Percentiles rank a stretch among this genome's conserved stretches.
Evolutionary conservation across 768 basidiomycete genomes (phyloP).

Genomic region (Suillus bovinus): DNA sequence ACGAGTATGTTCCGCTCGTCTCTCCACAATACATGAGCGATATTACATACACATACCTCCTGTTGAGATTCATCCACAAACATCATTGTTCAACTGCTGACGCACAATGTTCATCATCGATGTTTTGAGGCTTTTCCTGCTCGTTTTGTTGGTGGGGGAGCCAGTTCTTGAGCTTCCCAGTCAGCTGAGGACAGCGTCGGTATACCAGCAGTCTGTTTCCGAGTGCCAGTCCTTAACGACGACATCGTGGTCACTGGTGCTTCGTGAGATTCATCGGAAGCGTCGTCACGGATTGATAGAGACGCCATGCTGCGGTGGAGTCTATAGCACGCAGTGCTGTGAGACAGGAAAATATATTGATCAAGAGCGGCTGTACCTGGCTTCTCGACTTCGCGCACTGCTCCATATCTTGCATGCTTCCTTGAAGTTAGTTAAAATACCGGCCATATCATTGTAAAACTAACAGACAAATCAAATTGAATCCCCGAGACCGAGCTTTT

Average conservation of each 20-base stretch:
- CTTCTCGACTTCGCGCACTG: constrained; percentile 66
- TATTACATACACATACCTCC: neutral
- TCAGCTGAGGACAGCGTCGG: constrained; percentile 51
- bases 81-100: neutral
- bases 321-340: constrained; percentile 12
- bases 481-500: neutral
- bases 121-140: neutral
- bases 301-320: constrained; percentile 23
- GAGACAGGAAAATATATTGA: neutral
- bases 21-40: neutral
- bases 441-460: constrained; percentile 90
- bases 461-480: constrained; percentile 28
- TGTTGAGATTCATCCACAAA: neutral
- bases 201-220: constrained; percentile 37
- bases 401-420: constrained; percentile 78
- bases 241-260: neutral
- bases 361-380: constrained; percentile 54
- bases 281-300: constrained; percentile 33
- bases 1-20: neutral
- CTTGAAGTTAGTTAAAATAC: constrained; percentile 71
- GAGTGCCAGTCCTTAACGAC: constrained; percentile 8
- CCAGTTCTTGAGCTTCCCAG: constrained; percentile 54
- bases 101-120: neutral
- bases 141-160: constrained; percentile 36
- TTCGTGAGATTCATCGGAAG: constrained; percentile 4